Percentiles rank a stretch among this genome's conserved stretches.
Evolutionary conservation across 2,329 filamentous ascomycete species (phyloP).

Genomic region (Basipetospora chlamydospora): DNA sequence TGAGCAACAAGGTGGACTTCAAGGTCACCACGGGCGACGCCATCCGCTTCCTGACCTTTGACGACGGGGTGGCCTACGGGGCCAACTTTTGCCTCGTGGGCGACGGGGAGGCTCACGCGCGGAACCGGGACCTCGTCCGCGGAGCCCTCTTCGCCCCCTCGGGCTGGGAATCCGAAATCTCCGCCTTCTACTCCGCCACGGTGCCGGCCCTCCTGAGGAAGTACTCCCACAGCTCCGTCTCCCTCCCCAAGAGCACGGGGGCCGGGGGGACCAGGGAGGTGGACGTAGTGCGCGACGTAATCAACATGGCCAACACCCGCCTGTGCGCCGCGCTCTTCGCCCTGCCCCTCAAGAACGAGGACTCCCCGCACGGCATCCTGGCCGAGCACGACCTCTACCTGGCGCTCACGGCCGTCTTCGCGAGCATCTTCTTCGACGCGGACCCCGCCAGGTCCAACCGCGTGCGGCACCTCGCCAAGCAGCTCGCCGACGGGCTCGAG

Average conservation of each 20-base stretch:
- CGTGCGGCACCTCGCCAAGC: conserved; percentile 32
- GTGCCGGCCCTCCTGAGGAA: background rate
- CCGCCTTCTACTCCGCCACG: background rate
- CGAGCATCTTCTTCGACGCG: conserved; percentile 24
- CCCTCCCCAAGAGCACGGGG: background rate
- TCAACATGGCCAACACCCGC: conserved; percentile 37
- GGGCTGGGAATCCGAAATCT: background rate
- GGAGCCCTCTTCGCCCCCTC: conserved; percentile 19
- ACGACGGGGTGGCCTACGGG: conserved; percentile 19
- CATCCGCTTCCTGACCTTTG: conserved; percentile 38
- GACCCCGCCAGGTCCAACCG: conserved; percentile 43
- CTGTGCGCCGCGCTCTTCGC: conserved; percentile 40
- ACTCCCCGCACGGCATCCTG: conserved; percentile 35
- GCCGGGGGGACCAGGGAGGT: background rate
- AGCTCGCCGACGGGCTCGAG: conserved; percentile 35
- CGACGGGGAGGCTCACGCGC: conserved; percentile 22
- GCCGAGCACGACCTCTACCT: conserved; percentile 42
- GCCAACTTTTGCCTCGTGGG: conserved; percentile 35
- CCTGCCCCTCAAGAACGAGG: conserved; percentile 37
- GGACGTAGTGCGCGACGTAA: conserved; percentile 23
- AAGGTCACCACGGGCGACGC: conserved; percentile 42
- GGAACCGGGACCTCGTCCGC: conserved; percentile 25
- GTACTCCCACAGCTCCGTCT: background rate
- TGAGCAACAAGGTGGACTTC: conserved; percentile 39
- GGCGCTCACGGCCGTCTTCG: conserved; percentile 34